These are phyloP conservation scores for Candida sojae DNA, from an alignment of 1,139 yeast species.

Conservation along the genomic window DNA sequence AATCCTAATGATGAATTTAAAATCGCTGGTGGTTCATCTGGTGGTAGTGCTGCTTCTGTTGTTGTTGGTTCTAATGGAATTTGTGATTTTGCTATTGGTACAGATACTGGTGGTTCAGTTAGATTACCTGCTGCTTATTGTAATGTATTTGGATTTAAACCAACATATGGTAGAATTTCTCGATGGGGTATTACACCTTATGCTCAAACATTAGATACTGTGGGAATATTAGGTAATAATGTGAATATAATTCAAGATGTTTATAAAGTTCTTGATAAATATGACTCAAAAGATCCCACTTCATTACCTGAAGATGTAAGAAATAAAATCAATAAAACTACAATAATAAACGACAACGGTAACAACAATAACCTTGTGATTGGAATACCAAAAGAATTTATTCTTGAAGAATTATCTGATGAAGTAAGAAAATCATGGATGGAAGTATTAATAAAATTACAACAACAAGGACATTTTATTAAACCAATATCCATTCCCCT, in stretches of 20 bases:
- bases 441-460: slow-evolving; percentile 41
- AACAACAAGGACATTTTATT: slow-evolving; percentile 54
- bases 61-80: slow-evolving; percentile 43
- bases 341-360: neutral
- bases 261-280: slow-evolving; percentile 54
- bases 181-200: slow-evolving; percentile 91
- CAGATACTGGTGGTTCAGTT: slow-evolving; percentile 97
- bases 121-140: slow-evolving; percentile 90
- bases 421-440: slow-evolving; percentile 51
- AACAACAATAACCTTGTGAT: slow-evolving; percentile 34
- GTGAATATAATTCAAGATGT: slow-evolving; percentile 47
- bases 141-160: slow-evolving; percentile 84
- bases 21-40: slow-evolving; percentile 90
- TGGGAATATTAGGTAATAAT: slow-evolving; percentile 70
- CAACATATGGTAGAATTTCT: slow-evolving; percentile 87
- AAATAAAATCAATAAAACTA: slow-evolving; percentile 18
- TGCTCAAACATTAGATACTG: slow-evolving; percentile 94
- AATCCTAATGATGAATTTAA: slow-evolving; percentile 59
- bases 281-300: slow-evolving; percentile 83
- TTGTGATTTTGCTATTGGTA: slow-evolving; percentile 74
- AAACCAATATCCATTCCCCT: slow-evolving; percentile 70
- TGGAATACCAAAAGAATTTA: slow-evolving; percentile 74
- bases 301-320: slow-evolving; percentile 48
- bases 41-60: slow-evolving; percentile 94
- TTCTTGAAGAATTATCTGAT: slow-evolving; percentile 54